Base-by-base conservation (phyloP, 331 rosid genomes). In the Pyracantha coccinea region DNA sequence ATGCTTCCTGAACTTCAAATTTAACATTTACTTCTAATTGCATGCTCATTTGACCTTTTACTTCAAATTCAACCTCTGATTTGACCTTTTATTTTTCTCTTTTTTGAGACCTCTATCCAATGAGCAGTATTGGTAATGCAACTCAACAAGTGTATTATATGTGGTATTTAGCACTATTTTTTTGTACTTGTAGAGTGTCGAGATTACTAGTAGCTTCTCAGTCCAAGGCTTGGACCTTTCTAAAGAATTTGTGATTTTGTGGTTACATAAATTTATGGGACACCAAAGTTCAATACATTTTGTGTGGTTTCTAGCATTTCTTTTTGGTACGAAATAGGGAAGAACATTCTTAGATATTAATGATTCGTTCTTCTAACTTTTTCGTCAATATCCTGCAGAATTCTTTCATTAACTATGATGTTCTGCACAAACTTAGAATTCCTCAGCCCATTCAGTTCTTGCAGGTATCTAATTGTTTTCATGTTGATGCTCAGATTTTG, bases 401-500 rank as follows among this genome's bases (percentile, higher is more conserved):
- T 86, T 95, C 99, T 78, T 85, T 90, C 82, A 84, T 95, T 72
- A 75, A 80, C 88, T 95, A 89, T 31, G 98, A 90, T 2, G 89
- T 80, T 79, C 89, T 95, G 79, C 95, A 77, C 67, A 95, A 89
- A 76, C 98, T 92, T 72, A 96, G 98, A 80, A 89, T 95, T 79
- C 92, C 96, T 77, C 97, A 95, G 87, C 98, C 98, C 75, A 73
- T 84, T 85, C 97, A 89, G 82, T 95, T 85, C 86, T 80, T 95
- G 96, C 96, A 92, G 99, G 99, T 95, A 95, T 80, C 84, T 84
- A 75, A 71, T 85, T 83, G 79, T 69, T 81, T 79, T 75, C 62
- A 27, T 78, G 75, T 77, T 75, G 75, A 74, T 68, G 72, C 28
- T 64, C 44, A 47, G 62, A 77, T 75, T 66, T 66, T 50, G 76